These are phyloP conservation scores for Raphidocelis subcapitata DNA, from an alignment of 139 green algal species.

Conservation along the genomic window DNA sequence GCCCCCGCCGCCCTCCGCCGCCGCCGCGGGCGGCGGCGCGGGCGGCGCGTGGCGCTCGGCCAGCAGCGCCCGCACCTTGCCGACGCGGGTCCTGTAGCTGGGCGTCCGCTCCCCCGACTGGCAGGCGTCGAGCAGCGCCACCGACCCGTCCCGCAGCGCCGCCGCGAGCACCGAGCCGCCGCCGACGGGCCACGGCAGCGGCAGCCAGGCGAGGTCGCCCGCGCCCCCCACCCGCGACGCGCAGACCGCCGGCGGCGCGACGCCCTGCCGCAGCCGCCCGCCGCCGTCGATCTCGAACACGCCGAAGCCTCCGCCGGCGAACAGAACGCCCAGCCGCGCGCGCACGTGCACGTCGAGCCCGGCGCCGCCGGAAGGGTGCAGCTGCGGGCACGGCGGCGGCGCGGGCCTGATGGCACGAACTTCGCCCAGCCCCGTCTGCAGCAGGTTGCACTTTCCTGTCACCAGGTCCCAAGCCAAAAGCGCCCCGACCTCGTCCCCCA, in stretches of 20 bases:
- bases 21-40: not conserved
- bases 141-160: slow-evolving; percentile 43
- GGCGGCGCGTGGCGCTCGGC: slow-evolving; percentile 5
- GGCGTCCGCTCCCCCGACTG: not conserved
- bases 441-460: slow-evolving; percentile 26
- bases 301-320: slow-evolving; percentile 51
- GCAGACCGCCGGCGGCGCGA: slow-evolving; percentile 12
- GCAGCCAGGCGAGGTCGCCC: slow-evolving; percentile 61
- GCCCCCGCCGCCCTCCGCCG: not conserved
- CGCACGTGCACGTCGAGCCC: not conserved
- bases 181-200: slow-evolving; percentile 39
- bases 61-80: not conserved
- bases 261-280: slow-evolving; percentile 8
- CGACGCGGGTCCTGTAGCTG: slow-evolving; percentile 6
- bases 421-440: not conserved
- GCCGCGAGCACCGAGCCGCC: slow-evolving; percentile 45
- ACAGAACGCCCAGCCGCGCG: slow-evolving; percentile 57
- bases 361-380: not conserved
- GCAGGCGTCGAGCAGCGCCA: slow-evolving; percentile 46
- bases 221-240: slow-evolving; percentile 32
- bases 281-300: slow-evolving; percentile 65
- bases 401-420: not conserved
- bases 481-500: slow-evolving; percentile 69
- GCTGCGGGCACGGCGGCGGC: slow-evolving; percentile 16
- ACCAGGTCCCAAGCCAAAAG: slow-evolving; percentile 72